Conservation (phyloP, 2,329 filamentous ascomycete species). For the Elsinoe batatas region DNA sequence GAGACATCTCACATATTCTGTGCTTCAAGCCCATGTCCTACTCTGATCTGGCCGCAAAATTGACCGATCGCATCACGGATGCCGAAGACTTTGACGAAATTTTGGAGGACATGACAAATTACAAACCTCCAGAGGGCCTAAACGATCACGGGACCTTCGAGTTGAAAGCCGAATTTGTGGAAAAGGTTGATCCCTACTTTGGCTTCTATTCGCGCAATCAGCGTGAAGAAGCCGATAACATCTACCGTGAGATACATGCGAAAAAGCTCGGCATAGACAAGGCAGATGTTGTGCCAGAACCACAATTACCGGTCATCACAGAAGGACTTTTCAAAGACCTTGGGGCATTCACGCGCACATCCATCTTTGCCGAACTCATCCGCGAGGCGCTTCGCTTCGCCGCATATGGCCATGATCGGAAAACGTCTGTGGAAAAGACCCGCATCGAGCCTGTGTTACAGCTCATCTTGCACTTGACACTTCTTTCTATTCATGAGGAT, state of each 20-base stretch:
- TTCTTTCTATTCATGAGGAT: conserved; percentile 82
- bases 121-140: conserved; percentile 80
- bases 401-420: conserved; percentile 50
- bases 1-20: conserved; percentile 84
- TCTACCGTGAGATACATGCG: conserved; percentile 78
- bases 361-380: conserved; percentile 80
- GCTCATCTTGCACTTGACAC: conserved; percentile 75
- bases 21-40: conserved; percentile 96
- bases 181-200: conserved; percentile 88
- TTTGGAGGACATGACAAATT: conserved; percentile 77
- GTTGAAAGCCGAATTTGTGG: conserved; percentile 73
- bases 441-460: conserved; percentile 87
- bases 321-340: conserved; percentile 70
- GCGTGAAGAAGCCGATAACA: conserved; percentile 83
- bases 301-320: conserved; percentile 64
- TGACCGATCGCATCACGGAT: conserved; percentile 83
- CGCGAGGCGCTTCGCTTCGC: conserved; percentile 82
- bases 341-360: conserved; percentile 68
- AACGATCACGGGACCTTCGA: conserved; percentile 93
- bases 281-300: conserved; percentile 85
- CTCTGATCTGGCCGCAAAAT: conserved; percentile 75
- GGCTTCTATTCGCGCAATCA: conserved; percentile 96
- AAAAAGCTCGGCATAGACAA: conserved; percentile 73
- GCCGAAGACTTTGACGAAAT: conserved; percentile 79
- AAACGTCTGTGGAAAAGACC: conserved; percentile 66